Percentiles rank a stretch among this genome's conserved stretches.
These are phyloP conservation scores for Penicillium corylophilum DNA, from an alignment of 2,329 filamentous ascomycete species.

Conservation along the genomic window DNA sequence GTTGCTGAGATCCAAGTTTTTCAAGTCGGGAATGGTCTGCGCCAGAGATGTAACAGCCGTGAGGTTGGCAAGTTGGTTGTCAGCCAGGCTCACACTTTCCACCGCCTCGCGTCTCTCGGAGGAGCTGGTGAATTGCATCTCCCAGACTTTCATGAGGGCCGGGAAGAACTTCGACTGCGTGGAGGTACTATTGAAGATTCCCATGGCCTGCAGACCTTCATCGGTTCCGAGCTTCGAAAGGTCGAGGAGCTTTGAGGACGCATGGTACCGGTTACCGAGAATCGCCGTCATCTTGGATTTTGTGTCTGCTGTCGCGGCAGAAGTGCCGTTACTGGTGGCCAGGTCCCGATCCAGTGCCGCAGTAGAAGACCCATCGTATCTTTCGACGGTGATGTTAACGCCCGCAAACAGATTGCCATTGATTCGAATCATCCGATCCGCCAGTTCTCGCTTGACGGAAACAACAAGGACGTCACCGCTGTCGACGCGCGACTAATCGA, in stretches of 20 bases:
- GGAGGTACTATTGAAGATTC: slow-evolving; percentile 70
- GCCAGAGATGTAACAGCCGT: slow-evolving; percentile 71
- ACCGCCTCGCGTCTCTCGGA: slow-evolving; percentile 76
- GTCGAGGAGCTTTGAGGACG: slow-evolving; percentile 71
- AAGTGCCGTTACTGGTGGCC: slow-evolving; percentile 34
- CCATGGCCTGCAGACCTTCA: slow-evolving; percentile 67
- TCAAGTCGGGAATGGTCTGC: slow-evolving; percentile 76
- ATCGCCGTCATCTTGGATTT: slow-evolving; percentile 69
- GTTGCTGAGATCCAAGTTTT: slow-evolving; percentile 83
- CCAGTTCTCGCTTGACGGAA: slow-evolving; percentile 63
- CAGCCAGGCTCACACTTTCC: slow-evolving; percentile 75
- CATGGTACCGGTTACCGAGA: slow-evolving; percentile 71
- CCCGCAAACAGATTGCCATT: slow-evolving; percentile 70
- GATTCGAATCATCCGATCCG: slow-evolving; percentile 64
- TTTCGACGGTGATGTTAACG: slow-evolving; percentile 55
- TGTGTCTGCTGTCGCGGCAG: slow-evolving; percentile 57
- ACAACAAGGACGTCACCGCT: slow-evolving; percentile 70
- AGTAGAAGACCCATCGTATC: slow-evolving; percentile 42
- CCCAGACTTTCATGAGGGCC: slow-evolving; percentile 83
- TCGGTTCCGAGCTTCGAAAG: slow-evolving; percentile 77
- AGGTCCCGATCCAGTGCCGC: slow-evolving; percentile 22
- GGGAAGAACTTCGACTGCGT: slow-evolving; percentile 86
- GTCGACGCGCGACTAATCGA: slow-evolving; percentile 65
- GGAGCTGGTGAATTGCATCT: slow-evolving; percentile 69
- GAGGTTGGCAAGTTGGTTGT: slow-evolving; percentile 75